phyloP scores from a whole-genome alignment of 73 alveolate genomes.

The Effrenium voratum region DNA sequence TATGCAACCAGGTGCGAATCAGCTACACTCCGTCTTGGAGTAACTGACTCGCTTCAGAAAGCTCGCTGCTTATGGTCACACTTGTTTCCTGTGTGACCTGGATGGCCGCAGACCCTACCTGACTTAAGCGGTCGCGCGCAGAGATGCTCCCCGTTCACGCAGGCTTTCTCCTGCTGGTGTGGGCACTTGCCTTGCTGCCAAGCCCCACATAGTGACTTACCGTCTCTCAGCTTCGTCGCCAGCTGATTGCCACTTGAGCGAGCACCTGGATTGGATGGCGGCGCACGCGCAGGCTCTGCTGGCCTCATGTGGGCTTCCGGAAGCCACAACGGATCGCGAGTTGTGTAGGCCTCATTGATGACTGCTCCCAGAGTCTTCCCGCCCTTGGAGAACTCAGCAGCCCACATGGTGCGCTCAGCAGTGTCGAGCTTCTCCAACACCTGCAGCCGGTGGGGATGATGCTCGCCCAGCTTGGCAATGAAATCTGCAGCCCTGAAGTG shows the following conservation, averaged over 20 bases:
- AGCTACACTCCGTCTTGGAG: neutral
- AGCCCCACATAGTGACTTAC: neutral
- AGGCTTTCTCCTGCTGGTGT: neutral
- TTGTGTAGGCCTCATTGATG: neutral
- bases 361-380: neutral
- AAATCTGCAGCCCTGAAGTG: neutral
- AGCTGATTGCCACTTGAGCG: too few relatives aligned
- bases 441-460: neutral
- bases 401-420: neutral
- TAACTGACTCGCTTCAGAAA: neutral
- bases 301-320: too few relatives aligned
- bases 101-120: neutral
- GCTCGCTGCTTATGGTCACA: neutral
- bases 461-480: too few relatives aligned
- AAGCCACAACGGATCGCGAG: neutral
- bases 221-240: neutral
- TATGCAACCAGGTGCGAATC: neutral
- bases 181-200: constrained; percentile 6
- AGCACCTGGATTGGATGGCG: too few relatives aligned
- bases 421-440: neutral
- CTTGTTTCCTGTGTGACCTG: neutral
- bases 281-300: too few relatives aligned
- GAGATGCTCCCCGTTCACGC: constrained; percentile 12
- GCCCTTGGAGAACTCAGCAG: neutral
- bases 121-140: neutral